Evolutionary conservation across 1,139 yeast genomes (phyloP), one percentile per base, ranked within the genome.

Genomic region (Debaryomyces subglobosus): DNA sequence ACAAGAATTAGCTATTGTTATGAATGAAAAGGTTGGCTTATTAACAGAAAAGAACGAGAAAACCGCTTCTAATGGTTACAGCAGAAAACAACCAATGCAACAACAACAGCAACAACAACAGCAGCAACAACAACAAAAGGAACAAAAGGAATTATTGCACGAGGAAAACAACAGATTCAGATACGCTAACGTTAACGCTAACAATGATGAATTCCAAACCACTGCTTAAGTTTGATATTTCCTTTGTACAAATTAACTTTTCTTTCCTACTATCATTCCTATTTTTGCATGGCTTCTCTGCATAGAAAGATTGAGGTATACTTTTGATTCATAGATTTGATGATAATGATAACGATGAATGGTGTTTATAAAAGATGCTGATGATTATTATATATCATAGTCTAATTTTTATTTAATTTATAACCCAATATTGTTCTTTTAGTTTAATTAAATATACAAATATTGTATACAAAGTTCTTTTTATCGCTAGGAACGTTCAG

Each of bases 1-100:
- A 68, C 97, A 94, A 77, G 92, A 87, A 65, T 82, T 92, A 64
- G 96, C 97, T 20, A 79, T 90, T 57, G 82, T 86, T 47, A 79
- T 95, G 74, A 88, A 92, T 58, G 98, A 94, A 60, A 91, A 89
- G 78, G 89, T 89, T 45, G 82, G 82, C 52, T 84, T 86, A 63
- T 79, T 90, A 57, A 81, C 88, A 47, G 97, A 90, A 67, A 84
- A 89, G 76, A 89, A 89, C 64, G 96, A 89, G 70, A 84, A 90
- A 69, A 81, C 90, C 47, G 86, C 89, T 51, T 81, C 89, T 44
- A 88, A 89, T 59, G 92, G 92, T 46, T 84, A 81, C 62, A 74
- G 77, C 51, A 73, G 73, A 63, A 75, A 72, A 60, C 70, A 58
- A 52, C 64, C 64, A 27, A 63, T 59, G 38, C 70, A 62, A 50